Conservation (phyloP, 345 rosid species). For the Salix dunnii region DNA sequence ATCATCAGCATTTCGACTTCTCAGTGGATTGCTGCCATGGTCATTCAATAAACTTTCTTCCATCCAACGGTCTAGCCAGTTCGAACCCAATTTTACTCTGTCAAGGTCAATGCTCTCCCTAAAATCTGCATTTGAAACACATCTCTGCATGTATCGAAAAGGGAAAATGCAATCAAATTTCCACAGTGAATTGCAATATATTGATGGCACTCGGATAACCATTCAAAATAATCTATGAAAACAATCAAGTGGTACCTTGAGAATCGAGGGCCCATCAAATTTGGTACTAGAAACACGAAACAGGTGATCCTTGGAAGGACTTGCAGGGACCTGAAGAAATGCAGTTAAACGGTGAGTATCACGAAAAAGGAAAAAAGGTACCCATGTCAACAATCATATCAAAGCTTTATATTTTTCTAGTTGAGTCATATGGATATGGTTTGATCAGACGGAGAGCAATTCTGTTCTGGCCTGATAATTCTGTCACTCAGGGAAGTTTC, state of each 20-base stretch:
- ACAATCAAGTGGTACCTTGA: constrained; percentile 29
- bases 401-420: not conserved
- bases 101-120: constrained; percentile 35
- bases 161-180: constrained; percentile 4
- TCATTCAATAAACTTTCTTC: constrained; percentile 54
- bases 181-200: not conserved
- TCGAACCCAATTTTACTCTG: constrained; percentile 40
- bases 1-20: constrained; percentile 25
- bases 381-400: not conserved
- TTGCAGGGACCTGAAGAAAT: constrained; percentile 28
- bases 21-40: constrained; percentile 18
- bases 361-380: not conserved
- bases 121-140: constrained; percentile 43
- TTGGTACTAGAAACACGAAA: constrained; percentile 25
- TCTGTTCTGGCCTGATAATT: not conserved
- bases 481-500: not conserved
- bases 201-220: not conserved
- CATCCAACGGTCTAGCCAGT: constrained; percentile 82
- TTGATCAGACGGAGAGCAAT: not conserved
- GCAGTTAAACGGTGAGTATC: not conserved
- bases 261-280: constrained; percentile 40
- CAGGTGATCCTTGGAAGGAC: constrained; percentile 21
- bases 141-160: constrained; percentile 38
- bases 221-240: not conserved
- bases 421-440: not conserved